phyloP scores from a whole-genome alignment of 257 asterid genomes.

The Mentha longifolia region DNA sequence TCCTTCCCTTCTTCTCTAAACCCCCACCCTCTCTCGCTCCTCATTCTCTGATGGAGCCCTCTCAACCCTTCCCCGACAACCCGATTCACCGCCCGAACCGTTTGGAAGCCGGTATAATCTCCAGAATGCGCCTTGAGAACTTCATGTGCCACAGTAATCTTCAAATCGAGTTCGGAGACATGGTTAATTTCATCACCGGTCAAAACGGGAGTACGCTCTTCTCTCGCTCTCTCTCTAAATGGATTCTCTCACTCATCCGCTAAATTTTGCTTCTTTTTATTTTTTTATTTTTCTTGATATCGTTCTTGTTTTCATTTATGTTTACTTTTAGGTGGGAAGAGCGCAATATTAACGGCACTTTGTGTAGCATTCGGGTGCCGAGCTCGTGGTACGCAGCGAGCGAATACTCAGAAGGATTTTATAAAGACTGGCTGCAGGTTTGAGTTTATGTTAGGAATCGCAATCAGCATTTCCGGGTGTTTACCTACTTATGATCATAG shows the following conservation, averaged over 20 bases:
- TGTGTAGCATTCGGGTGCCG: constrained; percentile 95
- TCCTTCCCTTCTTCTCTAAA: not conserved
- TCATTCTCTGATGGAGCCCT: not conserved
- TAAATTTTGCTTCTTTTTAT: not conserved
- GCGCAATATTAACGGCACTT: constrained; percentile 91
- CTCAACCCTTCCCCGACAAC: constrained; percentile 14
- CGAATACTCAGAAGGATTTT: constrained; percentile 78
- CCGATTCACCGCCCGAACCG: constrained; percentile 38
- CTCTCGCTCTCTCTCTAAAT: constrained; percentile 6
- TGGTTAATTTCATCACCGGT: constrained; percentile 89
- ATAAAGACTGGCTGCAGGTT: constrained; percentile 95
- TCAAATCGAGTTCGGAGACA: constrained; percentile 78
- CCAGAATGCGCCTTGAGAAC: constrained; percentile 74
- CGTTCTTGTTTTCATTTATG: not conserved
- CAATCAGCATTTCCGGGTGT: not conserved
- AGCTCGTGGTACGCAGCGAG: constrained; percentile 93
- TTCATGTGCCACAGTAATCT: constrained; percentile 94
- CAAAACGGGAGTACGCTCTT: constrained; percentile 85
- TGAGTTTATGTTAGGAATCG: constrained; percentile 5
- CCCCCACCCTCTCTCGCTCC: not conserved
- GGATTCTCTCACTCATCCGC: not conserved
- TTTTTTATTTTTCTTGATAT: not conserved
- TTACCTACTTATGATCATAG: not conserved
- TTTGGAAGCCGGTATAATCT: constrained; percentile 72
- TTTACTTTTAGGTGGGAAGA: constrained; percentile 73